These are phyloP conservation scores for Trichoderma atrobrunneum DNA, from an alignment of 2,329 filamentous ascomycete species.

Conservation along the genomic window DNA sequence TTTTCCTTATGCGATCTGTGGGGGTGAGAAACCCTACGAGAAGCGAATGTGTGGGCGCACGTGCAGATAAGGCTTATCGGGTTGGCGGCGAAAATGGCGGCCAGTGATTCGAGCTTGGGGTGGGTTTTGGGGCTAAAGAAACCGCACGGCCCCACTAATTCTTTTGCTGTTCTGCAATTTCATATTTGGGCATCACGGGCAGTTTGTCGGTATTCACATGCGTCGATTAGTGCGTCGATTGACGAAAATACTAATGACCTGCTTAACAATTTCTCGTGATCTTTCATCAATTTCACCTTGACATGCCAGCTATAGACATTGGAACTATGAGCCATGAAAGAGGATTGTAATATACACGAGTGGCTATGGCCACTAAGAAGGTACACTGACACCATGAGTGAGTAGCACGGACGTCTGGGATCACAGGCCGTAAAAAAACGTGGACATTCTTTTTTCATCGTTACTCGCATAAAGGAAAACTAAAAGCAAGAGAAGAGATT, in stretches of 20 bases:
- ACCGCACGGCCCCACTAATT: neutral
- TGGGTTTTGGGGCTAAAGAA: neutral
- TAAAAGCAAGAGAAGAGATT: too few species aligned
- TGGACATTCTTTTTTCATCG: neutral
- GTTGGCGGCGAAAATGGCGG: neutral
- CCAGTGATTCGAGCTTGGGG: neutral
- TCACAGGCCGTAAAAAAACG: neutral
- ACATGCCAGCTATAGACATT: neutral
- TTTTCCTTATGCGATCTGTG: conserved; percentile 36
- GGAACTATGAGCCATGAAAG: neutral
- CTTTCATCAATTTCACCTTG: neutral
- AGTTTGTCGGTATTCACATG: neutral
- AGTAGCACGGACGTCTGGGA: neutral
- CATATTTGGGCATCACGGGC: neutral
- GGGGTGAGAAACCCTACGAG: conserved; percentile 41
- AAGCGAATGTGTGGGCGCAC: conserved; percentile 32
- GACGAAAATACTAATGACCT: neutral
- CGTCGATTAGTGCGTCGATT: neutral
- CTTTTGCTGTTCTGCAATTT: too few species aligned
- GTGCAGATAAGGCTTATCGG: conserved; percentile 34
- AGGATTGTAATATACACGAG: neutral
- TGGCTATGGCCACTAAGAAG: neutral
- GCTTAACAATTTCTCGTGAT: neutral
- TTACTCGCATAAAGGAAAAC: neutral
- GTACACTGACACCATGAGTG: neutral